phyloP scores from a whole-genome alignment of 78 protist species.

The Acrasis kona region DNA sequence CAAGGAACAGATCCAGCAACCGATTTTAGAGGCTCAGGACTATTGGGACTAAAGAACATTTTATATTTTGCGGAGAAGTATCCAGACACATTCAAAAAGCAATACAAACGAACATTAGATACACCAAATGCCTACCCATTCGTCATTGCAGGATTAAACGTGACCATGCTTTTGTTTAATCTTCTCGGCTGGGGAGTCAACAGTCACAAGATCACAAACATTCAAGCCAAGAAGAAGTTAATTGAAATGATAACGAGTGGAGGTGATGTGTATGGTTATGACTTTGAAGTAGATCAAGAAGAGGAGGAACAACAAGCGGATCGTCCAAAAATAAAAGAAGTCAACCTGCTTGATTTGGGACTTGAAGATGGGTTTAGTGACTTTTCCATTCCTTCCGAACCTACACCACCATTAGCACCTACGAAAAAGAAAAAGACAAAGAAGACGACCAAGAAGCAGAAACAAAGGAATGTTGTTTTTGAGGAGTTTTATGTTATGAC shows the following conservation, averaged over 20 bases:
- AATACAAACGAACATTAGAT: neutral
- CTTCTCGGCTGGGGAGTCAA: neutral
- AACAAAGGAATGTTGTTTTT: neutral
- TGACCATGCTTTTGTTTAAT: neutral
- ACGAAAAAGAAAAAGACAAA: neutral
- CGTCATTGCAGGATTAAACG: neutral
- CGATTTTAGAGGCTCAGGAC: constrained; percentile 37
- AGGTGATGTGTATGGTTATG: neutral
- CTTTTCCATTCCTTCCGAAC: too few relatives aligned
- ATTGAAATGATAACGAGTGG: neutral
- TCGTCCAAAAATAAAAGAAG: neutral
- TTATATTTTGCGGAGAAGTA: neutral
- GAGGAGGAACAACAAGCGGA: neutral
- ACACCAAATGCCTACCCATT: neutral
- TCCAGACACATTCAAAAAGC: neutral
- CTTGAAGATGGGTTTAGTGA: too few relatives aligned
- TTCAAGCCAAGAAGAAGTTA: neutral
- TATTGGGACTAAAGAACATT: constrained; percentile 15
- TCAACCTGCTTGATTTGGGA: too few relatives aligned
- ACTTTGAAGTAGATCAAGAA: neutral
- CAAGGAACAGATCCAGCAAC: constrained; percentile 38
- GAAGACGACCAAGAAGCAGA: neutral
- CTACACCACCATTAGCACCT: too few relatives aligned
- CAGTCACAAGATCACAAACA: neutral
- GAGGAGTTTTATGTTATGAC: neutral